Evolutionary conservation across 2,329 filamentous ascomycete genomes (phyloP).

Genomic region (Colletotrichum tofieldiae): DNA sequence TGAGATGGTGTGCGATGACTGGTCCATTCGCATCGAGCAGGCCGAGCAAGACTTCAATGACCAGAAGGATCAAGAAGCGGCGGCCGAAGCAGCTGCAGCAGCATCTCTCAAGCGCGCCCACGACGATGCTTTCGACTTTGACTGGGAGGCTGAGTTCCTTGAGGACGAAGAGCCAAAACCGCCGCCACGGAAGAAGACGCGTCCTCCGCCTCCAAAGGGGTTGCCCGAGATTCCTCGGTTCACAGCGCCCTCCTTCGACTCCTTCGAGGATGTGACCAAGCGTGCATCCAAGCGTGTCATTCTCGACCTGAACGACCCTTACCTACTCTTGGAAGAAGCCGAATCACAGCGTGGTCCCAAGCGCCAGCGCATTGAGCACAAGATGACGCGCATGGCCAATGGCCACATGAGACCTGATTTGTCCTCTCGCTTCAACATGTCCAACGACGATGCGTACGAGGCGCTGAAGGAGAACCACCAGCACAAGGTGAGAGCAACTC

Average conservation of each 20-base stretch:
- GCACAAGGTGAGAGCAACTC: slow-evolving; percentile 92
- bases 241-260: slow-evolving; percentile 81
- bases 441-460: slow-evolving; percentile 96
- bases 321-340: slow-evolving; percentile 86
- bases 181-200: slow-evolving; percentile 75
- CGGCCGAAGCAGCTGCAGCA: slow-evolving; percentile 44
- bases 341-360: slow-evolving; percentile 76
- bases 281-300: slow-evolving; percentile 84
- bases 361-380: slow-evolving; percentile 69
- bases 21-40: slow-evolving; percentile 76
- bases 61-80: slow-evolving; percentile 49
- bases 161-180: slow-evolving; percentile 63
- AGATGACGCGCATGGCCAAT: slow-evolving; percentile 77
- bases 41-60: slow-evolving; percentile 57
- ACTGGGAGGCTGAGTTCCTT: slow-evolving; percentile 75
- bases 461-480: slow-evolving; percentile 97
- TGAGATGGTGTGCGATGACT: slow-evolving; percentile 88
- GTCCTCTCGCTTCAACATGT: slow-evolving; percentile 90
- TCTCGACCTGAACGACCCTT: slow-evolving; percentile 90
- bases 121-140: slow-evolving; percentile 62
- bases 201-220: slow-evolving; percentile 73
- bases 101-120: slow-evolving; percentile 44
- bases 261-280: slow-evolving; percentile 82
- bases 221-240: slow-evolving; percentile 73
- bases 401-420: slow-evolving; percentile 81